Evolutionary conservation across 2,329 filamentous ascomycete species (phyloP), one percentile per base, ranked within the genome.

Genomic region (Fusarium sp.): DNA sequence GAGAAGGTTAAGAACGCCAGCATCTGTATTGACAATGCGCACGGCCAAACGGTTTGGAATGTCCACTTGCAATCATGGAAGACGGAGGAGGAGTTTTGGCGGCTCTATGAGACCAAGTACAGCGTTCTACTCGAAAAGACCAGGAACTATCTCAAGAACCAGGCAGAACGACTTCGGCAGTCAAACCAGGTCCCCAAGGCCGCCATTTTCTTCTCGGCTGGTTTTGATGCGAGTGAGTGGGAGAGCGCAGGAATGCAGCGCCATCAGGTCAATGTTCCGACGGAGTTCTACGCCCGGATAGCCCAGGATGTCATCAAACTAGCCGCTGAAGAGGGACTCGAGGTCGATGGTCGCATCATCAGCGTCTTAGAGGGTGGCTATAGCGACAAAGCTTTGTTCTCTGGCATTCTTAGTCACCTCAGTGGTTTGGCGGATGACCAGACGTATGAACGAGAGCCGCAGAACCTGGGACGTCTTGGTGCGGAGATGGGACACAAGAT

Each of bases 351-450:
- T 3, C 90, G 97, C 52, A 88, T 98, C 25, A 92, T 99, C 79
- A 98, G 96, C 81, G 95, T 98, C 3, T 88, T 99, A 25, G 97
- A 99, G 83, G 97, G 97, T 35, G 97, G 97, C 0, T 99, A 99
- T 80, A 98, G 95, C 80, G 94, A 99, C 83, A 91, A 95, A 68
- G 97, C 97, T 10, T 85, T 99, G 58, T 93, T 90, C 62, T 98
- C 95, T 37, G 97, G 97, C 52, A 92, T 98, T 4, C 85, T 98
- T 67, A 97, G 95, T 81, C 97, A 99, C 82, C 82, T 99, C 20
- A 94, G 94, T 76, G 97, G 96, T 7, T 88, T 99, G 43, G 91
- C 91, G 45, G 90, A 91, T 45, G 86, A 86, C 25, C 89, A 87
- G 43, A 81, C 81, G 30, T 83, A 80, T 66, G 82, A 85, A 35